phyloP scores from a whole-genome alignment of 192 early-diverging fungal species.

The Obelidium mucronatum region DNA sequence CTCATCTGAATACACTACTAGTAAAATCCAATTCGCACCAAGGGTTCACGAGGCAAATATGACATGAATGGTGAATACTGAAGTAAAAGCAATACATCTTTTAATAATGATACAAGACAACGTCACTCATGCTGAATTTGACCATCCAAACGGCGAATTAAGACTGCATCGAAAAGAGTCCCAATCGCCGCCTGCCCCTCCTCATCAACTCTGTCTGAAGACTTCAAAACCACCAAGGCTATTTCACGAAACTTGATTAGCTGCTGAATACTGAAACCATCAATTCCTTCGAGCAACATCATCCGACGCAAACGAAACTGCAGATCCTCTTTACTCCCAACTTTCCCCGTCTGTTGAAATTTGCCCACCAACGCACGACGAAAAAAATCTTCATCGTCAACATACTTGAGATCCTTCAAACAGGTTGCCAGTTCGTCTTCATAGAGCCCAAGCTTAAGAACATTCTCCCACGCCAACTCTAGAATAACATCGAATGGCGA shows the following conservation, averaged over 20 bases:
- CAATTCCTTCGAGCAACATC: neutral
- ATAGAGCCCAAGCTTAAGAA: neutral
- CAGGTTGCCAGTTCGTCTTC: neutral
- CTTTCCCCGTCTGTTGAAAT: neutral
- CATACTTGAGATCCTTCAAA: neutral
- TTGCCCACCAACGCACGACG: neutral
- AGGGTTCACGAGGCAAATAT: no score
- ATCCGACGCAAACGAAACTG: slow-evolving; percentile 9
- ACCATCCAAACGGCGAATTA: neutral
- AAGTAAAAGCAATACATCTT: neutral
- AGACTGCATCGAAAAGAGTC: neutral
- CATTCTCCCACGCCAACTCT: neutral
- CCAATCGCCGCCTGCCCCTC: neutral
- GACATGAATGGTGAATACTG: no score
- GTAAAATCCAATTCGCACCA: no score
- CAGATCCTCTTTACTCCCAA: neutral
- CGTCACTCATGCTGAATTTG: no score
- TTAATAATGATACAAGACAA: neutral
- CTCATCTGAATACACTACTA: no score
- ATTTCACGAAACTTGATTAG: slow-evolving; percentile 4
- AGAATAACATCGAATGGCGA: neutral
- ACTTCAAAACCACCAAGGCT: neutral
- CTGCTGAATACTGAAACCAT: neutral
- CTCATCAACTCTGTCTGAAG: neutral
- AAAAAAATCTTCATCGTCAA: neutral